Evolutionary conservation across 1,284 basidiomycete genomes (phyloP).

Genomic region (Microbotryomycetes sp.): DNA sequence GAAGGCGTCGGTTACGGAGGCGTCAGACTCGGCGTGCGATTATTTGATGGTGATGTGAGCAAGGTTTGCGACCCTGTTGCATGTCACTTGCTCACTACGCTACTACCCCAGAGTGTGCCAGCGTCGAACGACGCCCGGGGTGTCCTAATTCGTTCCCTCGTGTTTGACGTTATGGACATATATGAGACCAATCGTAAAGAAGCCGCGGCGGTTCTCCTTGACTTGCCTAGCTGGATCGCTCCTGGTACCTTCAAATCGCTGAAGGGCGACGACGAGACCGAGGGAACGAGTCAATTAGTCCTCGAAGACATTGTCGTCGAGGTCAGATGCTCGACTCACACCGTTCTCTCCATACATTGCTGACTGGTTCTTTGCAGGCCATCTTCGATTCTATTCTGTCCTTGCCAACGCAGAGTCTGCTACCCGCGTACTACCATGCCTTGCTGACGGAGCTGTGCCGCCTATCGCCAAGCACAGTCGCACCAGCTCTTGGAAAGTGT

Average conservation of each 20-base stretch:
- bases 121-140: conserved; percentile 15
- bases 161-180: conserved; percentile 79
- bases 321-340: conserved; percentile 43
- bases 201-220: conserved; percentile 75
- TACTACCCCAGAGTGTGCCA: too few relatives aligned
- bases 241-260: conserved; percentile 62
- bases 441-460: conserved; percentile 92
- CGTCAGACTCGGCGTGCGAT: conserved; percentile 55
- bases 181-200: conserved; percentile 97
- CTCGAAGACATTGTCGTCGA: conserved; percentile 72
- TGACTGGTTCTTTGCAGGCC: conserved; percentile 31
- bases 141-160: conserved; percentile 49
- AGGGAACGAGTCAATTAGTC: conserved; percentile 48
- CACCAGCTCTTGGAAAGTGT: conserved; percentile 91
- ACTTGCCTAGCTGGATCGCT: conserved; percentile 77
- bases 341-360: not conserved
- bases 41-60: conserved; percentile 74
- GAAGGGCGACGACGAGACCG: conserved; percentile 48
- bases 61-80: too few relatives aligned
- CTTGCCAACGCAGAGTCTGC: conserved; percentile 68
- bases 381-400: conserved; percentile 68
- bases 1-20: conserved; percentile 54
- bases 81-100: too few relatives aligned
- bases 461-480: conserved; percentile 79
- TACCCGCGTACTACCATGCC: conserved; percentile 76